These are phyloP conservation scores for Boletellus emodensis DNA, from an alignment of 768 basidiomycete species.

Conservation along the genomic window DNA sequence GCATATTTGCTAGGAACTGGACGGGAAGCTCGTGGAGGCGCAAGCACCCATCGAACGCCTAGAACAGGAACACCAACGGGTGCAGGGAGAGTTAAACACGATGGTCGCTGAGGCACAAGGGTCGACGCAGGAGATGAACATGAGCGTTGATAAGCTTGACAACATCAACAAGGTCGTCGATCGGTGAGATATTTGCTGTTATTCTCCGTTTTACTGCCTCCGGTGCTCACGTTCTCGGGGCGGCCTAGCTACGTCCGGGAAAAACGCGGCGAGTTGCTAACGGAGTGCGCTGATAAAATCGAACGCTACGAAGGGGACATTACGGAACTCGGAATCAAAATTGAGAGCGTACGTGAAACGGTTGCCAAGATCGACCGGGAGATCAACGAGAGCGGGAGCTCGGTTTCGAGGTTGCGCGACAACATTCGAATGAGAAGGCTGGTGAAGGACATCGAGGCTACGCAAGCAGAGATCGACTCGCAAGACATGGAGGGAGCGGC, in stretches of 20 bases:
- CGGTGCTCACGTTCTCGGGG: background rate
- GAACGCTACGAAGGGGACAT: slow-evolving; percentile 46
- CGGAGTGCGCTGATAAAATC: slow-evolving; percentile 56
- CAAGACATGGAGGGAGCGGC: slow-evolving; percentile 85
- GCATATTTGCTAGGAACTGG: slow-evolving; percentile 49
- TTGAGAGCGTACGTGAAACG: slow-evolving; percentile 38
- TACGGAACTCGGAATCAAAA: slow-evolving; percentile 35
- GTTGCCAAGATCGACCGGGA: slow-evolving; percentile 70
- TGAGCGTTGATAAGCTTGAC: slow-evolving; percentile 57
- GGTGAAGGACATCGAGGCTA: slow-evolving; percentile 57
- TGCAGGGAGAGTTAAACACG: slow-evolving; percentile 46
- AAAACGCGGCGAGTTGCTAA: slow-evolving; percentile 55
- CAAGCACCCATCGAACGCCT: slow-evolving; percentile 63
- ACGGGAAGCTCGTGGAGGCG: slow-evolving; percentile 54
- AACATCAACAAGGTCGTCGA: slow-evolving; percentile 61
- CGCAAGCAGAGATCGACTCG: slow-evolving; percentile 66
- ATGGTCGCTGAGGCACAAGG: slow-evolving; percentile 52
- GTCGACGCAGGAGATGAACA: slow-evolving; percentile 60
- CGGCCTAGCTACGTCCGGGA: slow-evolving; percentile 67
- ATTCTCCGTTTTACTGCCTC: background rate
- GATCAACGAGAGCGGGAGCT: slow-evolving; percentile 70
- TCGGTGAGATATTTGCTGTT: slow-evolving; percentile 38
- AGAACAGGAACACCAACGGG: slow-evolving; percentile 49
- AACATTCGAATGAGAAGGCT: slow-evolving; percentile 78
- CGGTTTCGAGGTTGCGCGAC: slow-evolving; percentile 68